Evolutionary conservation across 352 stramenopile species (phyloP), one percentile per base, ranked within the genome.

Genomic region (Ochromonadaceae sp.): DNA sequence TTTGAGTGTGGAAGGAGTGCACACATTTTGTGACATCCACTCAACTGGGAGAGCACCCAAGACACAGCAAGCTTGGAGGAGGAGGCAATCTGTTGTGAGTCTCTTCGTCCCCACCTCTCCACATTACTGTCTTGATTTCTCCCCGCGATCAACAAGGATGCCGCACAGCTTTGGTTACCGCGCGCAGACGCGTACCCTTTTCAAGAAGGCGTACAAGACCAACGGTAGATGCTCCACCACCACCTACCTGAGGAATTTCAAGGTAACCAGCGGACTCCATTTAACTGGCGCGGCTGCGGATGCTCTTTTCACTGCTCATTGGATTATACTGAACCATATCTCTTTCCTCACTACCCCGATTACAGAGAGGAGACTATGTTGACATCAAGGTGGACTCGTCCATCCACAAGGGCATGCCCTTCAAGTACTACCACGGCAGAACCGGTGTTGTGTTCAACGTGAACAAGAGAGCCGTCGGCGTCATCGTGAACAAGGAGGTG

Each of bases 381-480:
- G 94, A 99, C 78, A 97, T 99, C 80, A 98, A 98, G 78, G 92
- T 89, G 65, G 95, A 99, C 83, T 90, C 87, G 66, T 90, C 89
- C 68, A 86, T 98, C 71, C 93, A 99, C 81, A 99, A 98, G 86
- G 94, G 93, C 81, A 99, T 99, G 93, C 94, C 94, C 47, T 91
- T 98, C 90, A 98, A 98, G 87, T 91, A 91, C 81, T 99, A 99
- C 86, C 93, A 99, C 81, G 94, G 94, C 73, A 88, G 92, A 68
- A 99, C 94, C 36, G 94, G 94, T 67, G 90, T 96, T 63, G 86
- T 99, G 68, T 99, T 91, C 87, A 98, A 99, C 78, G 89, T 99
- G 58, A 99, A 91, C 77, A 98, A 98, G 81, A 81, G 85, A 71
- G 82, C 93, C 47, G 85, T 99, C 57, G 93, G 93, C 72, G 90